Evolutionary conservation across 1,284 basidiomycete species (phyloP).

Genomic region (Moniliophthora roreri): DNA sequence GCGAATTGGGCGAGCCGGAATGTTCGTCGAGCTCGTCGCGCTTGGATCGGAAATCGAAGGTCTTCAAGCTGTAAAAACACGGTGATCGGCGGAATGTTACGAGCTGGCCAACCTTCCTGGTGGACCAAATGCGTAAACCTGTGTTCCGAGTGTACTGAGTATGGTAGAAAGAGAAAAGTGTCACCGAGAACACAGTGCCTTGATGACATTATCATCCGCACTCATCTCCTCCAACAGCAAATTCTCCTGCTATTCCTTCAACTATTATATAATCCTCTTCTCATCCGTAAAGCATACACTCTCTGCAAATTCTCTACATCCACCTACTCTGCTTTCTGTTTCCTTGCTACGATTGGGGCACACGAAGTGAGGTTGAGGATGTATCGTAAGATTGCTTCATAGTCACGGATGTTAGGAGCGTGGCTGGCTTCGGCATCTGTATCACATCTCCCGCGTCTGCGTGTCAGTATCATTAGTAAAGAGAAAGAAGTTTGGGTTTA

Average conservation of each 20-base stretch:
- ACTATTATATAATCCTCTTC: slow-evolving; percentile 91
- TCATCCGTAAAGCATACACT: slow-evolving; percentile 94
- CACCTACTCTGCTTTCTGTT: slow-evolving; percentile 76
- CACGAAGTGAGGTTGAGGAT: slow-evolving; percentile 92
- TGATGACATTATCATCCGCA: no score
- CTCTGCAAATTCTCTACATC: slow-evolving; percentile 83
- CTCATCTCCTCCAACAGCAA: slow-evolving; percentile 70
- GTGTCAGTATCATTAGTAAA: slow-evolving; percentile 1
- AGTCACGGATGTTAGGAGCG: slow-evolving; percentile 85
- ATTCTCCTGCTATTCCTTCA: slow-evolving; percentile 82
- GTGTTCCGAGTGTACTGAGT: no score
- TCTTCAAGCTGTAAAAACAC: no score
- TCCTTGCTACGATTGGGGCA: slow-evolving; percentile 79
- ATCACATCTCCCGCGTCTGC: slow-evolving; percentile 91
- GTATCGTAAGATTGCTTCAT: slow-evolving; percentile 85
- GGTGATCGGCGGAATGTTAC: no score
- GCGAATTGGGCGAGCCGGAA: no score
- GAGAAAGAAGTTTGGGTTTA: background rate
- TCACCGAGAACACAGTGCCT: no score
- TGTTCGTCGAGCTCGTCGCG: no score
- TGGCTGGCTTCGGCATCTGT: slow-evolving; percentile 73
- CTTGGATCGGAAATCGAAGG: no score
- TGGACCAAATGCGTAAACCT: no score
- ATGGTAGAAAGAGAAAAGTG: no score
- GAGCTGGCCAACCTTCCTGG: no score